Conservation (phyloP, 2,329 filamentous ascomycete genomes). For the Blastomyces gilchristii region DNA sequence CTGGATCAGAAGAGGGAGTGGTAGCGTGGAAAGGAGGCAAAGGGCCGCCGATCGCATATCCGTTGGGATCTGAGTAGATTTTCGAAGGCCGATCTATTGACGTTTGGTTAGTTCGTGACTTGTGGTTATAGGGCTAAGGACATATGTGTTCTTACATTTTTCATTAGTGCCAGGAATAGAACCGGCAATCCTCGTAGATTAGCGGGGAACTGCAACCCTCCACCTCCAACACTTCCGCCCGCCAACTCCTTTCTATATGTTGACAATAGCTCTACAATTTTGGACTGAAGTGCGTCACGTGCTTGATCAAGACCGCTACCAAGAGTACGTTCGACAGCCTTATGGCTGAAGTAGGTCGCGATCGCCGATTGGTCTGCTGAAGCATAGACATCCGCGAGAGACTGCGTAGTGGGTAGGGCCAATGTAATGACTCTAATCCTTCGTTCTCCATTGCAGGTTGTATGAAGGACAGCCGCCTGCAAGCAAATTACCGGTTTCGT, state of each 20-base stretch:
- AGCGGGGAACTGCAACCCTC: slow-evolving; percentile 84
- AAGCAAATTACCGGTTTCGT: slow-evolving; percentile 86
- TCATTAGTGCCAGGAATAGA: slow-evolving; percentile 87
- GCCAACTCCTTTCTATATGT: slow-evolving; percentile 96
- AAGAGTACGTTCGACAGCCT: slow-evolving; percentile 84
- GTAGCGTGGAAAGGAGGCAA: slow-evolving; percentile 86
- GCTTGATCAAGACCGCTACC: slow-evolving; percentile 82
- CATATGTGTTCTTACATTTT: slow-evolving; percentile 57
- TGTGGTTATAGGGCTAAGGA: slow-evolving; percentile 9
- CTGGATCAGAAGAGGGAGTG: slow-evolving; percentile 78
- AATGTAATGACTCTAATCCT: slow-evolving; percentile 91
- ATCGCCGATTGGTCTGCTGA: slow-evolving; percentile 92
- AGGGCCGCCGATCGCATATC: slow-evolving; percentile 89
- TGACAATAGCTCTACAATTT: slow-evolving; percentile 82
- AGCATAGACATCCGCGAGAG: slow-evolving; percentile 81
- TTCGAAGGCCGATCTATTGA: slow-evolving; percentile 61
- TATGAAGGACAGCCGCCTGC: slow-evolving; percentile 91
- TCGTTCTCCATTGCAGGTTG: slow-evolving; percentile 93
- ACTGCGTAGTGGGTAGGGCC: slow-evolving; percentile 84
- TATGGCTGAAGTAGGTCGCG: slow-evolving; percentile 90
- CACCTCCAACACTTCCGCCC: slow-evolving; percentile 85
- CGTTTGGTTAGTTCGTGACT: slow-evolving; percentile 18
- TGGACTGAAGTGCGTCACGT: slow-evolving; percentile 79
- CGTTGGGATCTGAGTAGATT: slow-evolving; percentile 85
- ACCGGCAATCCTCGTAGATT: slow-evolving; percentile 83